phyloP scores from a whole-genome alignment of 331 rosid genomes.

The Spiraea crenata region DNA sequence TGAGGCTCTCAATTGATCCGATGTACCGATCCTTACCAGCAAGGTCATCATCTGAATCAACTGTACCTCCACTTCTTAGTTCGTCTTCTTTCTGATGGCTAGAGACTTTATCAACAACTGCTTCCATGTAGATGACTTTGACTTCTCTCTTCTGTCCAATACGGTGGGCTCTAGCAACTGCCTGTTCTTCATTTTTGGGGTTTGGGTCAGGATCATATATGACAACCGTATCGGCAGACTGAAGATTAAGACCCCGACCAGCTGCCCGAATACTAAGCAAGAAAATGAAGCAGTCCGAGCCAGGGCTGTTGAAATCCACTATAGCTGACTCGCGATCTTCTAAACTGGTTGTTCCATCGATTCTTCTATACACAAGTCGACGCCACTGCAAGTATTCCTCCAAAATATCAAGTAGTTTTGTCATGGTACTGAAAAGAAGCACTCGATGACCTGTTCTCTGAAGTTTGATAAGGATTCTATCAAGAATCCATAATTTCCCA shows the following conservation, averaged over 20 bases:
- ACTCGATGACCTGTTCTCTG: slow-evolving; percentile 95
- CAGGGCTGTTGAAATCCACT: slow-evolving; percentile 83
- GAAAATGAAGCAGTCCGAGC: slow-evolving; percentile 87
- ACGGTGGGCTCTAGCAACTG: slow-evolving; percentile 99
- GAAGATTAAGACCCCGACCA: slow-evolving; percentile 99
- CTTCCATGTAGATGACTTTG: slow-evolving; percentile 97
- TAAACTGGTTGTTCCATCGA: slow-evolving; percentile 98
- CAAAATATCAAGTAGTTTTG: slow-evolving; percentile 94
- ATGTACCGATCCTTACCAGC: slow-evolving; percentile 96
- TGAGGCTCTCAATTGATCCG: slow-evolving; percentile 96
- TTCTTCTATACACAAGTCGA: slow-evolving; percentile 84
- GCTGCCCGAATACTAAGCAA: slow-evolving; percentile 99
- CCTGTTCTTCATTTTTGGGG: slow-evolving; percentile 99
- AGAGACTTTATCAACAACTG: slow-evolving; percentile 88
- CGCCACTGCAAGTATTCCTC: slow-evolving; percentile 99
- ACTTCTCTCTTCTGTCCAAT: slow-evolving; percentile 98
- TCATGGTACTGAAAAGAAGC: slow-evolving; percentile 97
- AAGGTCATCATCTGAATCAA: slow-evolving; percentile 93
- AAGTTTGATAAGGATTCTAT: slow-evolving; percentile 92
- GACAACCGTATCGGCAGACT: slow-evolving; percentile 96
- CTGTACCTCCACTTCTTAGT: slow-evolving; percentile 74
- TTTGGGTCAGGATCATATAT: slow-evolving; percentile 99
- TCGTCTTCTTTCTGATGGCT: slow-evolving; percentile 98
- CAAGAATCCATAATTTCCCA: slow-evolving; percentile 97
- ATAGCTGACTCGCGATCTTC: slow-evolving; percentile 99